Base-by-base conservation (phyloP, 257 asterid species). In the Gentiana dahurica region DNA sequence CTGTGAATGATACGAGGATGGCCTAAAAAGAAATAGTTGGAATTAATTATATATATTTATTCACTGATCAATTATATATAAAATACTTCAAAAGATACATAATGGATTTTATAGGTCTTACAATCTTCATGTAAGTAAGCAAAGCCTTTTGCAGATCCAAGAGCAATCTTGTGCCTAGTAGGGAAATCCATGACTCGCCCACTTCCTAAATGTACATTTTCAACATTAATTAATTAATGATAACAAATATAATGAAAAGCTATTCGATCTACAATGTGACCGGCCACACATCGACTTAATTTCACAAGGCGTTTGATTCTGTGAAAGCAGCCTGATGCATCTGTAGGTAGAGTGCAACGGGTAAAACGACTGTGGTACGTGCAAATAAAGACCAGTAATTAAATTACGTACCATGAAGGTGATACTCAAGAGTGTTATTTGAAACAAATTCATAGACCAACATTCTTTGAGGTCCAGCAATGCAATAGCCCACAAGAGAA, bases 71-170 rank as follows among this genome's bases (percentile, higher is more conserved):
- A 13, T 33, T 4, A 48, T 47, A 36, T 5, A 38, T 24, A 24
- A 24, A 24, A 24, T 24, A 24, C 24, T 12, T 11, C 46, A 59
- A 61, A 9, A 51, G 13, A 8, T 8, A n/a, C n/a, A n/a, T n/a
- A 8, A 37, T 0, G 13, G 5, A 6, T 24, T 24, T 24, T 7
- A 38, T 2, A 57, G 45, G 7, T 65, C 81, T 70, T 68, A 86
- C 95, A 89, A 61, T 89, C 95, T 67, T 89, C 97, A 48, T 89
- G 97, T 46, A 89, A 87, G 70, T 89, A 89, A 49, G 97, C 92
- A 41, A 89, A 86, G 11, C 97, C 97, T 69, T 86, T 89, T 2
- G 97, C 97, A 54, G 97, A 47, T 53, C 97, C 97, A 34, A 89
- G 34, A 63, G 95, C 95, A 60, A 89, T 86, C 64, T 57, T 74